Base-by-base conservation (phyloP, 2,329 filamentous ascomycete genomes). In the Pestalotiopsis sp. region DNA sequence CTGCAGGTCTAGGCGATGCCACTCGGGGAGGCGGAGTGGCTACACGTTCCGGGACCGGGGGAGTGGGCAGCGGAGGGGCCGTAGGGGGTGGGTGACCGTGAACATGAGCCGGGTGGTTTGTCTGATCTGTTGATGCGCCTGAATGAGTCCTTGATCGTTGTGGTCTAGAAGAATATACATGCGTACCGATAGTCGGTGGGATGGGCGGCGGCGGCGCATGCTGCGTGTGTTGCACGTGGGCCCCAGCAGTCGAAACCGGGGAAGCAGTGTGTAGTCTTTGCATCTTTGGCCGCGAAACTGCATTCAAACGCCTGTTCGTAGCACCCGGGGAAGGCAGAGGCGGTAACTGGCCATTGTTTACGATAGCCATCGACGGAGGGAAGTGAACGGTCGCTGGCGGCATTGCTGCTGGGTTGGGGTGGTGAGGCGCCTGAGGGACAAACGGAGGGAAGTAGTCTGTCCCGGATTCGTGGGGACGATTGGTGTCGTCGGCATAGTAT, bases 241-340 rank as follows among this genome's bases (percentile, higher is more conserved):
- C 17, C 11, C 45, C 80, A 57, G 92, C 85, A 0, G 92, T 95
- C 1, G 77, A 75, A 20, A 75, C 73, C 17, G 95, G 94, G 2
- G 94, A 97, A 27, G 93, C 91, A 0, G 95, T 97, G 75, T 94
- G 90, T 75, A 93, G 91, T 67, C 89, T 85, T 70, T 88, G 87
- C 69, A 87, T 85, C 70, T 88, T 85, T 63, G 83, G 82, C 69
- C 90, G 86, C 31, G 83, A 78, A 39, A 69, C 31, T 1, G 31
- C 61, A 27, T 27, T 64, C 23, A 68, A 72, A 4, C 76, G 71
- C n/a, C 77, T 71, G 66, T 88, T 83, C 36, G 86, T 85, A 69
- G 86, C 87, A n/a, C 94, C 93, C 1, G 95, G 95, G 0, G 95
- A 97, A 0, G 95, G 94, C 60, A 98, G 84, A 23, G 90, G 85